Evolutionary conservation across 345 rosid genomes (phyloP), one percentile per base, ranked within the genome.

Genomic region (Cardiospermum halicacabum): DNA sequence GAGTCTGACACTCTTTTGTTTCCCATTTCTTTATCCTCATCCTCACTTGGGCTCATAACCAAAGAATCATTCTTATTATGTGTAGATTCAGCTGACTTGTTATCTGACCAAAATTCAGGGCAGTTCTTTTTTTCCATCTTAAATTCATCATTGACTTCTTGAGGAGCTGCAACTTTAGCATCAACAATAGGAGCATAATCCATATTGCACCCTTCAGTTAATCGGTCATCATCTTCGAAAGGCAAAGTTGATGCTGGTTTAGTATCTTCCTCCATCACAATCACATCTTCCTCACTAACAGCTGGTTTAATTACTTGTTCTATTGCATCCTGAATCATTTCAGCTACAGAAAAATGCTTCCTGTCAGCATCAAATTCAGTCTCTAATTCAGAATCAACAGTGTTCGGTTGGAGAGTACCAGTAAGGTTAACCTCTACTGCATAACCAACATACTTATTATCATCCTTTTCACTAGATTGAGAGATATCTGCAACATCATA

Each of bases 71-170:
- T 72, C 24, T 26, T 54, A 30, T 58, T 75, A 9, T 32, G 12
- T 13, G 48, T 48, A 53, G 68, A 64, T 68, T 47, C 72, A 36
- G 34, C 67, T 53, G 47, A 50, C 68, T 67, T 64, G 60, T 70
- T 58, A 8, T 45, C 69, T 32, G 69, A 45, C 63, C 37, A 60
- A 65, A 55, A 72, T 60, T 66, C 72, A 45, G 62, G 15, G 15
- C 28, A 19, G 3, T 32, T n/a, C 5, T 32, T 64, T 53, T 56
- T 67, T 51, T 68, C 62, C 31, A 59, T 65, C 16, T 62, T 50
- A 42, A 34, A 42, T 5, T 64, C 55, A 22, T 15, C 37, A 48
- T 71, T 60, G 21, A 30, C 64, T 57, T 66, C 78, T 18, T 58
- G 62, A 36, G 74, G 65, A 56, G 64, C 71, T 55, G 45, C 62